Evolutionary conservation across 2,329 filamentous ascomycete genomes (phyloP).

Genomic region (Karstenula rhodostoma): DNA sequence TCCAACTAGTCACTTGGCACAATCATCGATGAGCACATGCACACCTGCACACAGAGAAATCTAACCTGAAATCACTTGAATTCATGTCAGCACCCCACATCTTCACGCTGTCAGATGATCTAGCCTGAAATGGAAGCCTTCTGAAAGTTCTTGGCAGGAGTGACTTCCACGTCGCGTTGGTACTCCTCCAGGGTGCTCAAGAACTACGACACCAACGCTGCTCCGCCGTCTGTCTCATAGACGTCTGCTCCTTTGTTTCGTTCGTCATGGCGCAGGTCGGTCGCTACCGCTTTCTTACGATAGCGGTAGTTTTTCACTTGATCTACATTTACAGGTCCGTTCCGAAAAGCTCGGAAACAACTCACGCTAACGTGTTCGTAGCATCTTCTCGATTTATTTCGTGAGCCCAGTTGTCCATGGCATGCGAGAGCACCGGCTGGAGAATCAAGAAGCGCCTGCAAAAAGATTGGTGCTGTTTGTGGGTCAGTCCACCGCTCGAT

Average conservation of each 20-base stretch:
- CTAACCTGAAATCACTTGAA: neutral
- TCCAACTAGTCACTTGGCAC: neutral
- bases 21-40: neutral
- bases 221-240: constrained; percentile 30
- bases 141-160: constrained; percentile 19
- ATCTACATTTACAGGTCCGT: constrained; percentile 75
- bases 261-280: constrained; percentile 62
- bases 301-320: constrained; percentile 91
- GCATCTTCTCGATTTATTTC: constrained; percentile 99
- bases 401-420: constrained; percentile 96
- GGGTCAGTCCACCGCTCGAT: constrained; percentile 59
- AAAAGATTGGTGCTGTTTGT: constrained; percentile 93
- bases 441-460: constrained; percentile 78
- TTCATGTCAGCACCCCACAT: neutral
- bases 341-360: constrained; percentile 6
- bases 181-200: constrained; percentile 36
- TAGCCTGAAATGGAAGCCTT: constrained; percentile 1
- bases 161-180: constrained; percentile 4
- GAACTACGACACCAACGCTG: constrained; percentile 21
- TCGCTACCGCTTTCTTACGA: constrained; percentile 83
- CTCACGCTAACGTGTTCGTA: constrained; percentile 49
- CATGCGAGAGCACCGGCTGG: constrained; percentile 82
- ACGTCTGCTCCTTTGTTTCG: constrained; percentile 34
- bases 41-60: neutral
- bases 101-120: constrained; percentile 1